These are phyloP conservation scores for Amanita rubescens DNA, from an alignment of 768 basidiomycete genomes.

Conservation along the genomic window DNA sequence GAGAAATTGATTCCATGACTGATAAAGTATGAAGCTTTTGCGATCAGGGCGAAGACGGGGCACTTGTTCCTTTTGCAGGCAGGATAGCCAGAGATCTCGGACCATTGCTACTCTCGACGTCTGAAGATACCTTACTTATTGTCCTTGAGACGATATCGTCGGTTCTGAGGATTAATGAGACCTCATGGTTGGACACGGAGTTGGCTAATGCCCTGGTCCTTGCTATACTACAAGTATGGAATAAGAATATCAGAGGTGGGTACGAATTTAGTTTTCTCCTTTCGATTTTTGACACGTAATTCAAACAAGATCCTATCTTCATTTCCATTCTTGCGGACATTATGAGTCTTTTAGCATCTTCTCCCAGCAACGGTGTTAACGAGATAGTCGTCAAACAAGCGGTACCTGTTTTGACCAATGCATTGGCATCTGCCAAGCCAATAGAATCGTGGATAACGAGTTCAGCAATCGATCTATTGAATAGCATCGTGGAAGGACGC, in stretches of 20 bases:
- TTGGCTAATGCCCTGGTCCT: constrained; percentile 59
- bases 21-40: constrained; percentile 47
- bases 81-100: constrained; percentile 77
- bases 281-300: background rate
- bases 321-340: constrained; percentile 81
- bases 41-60: constrained; percentile 52
- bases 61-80: constrained; percentile 55
- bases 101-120: constrained; percentile 71
- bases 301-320: constrained; percentile 69
- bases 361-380: constrained; percentile 54
- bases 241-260: constrained; percentile 77
- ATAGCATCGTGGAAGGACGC: constrained; percentile 63
- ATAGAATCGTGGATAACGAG: constrained; percentile 70
- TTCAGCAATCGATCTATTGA: constrained; percentile 77
- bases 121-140: constrained; percentile 84
- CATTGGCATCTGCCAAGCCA: constrained; percentile 49
- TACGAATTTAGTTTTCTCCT: background rate
- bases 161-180: constrained; percentile 65
- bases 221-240: constrained; percentile 76
- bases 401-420: constrained; percentile 62
- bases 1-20: background rate
- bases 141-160: constrained; percentile 82
- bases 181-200: constrained; percentile 63
- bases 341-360: constrained; percentile 58
- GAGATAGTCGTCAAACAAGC: constrained; percentile 65